Evolutionary conservation across 2,329 filamentous ascomycete species (phyloP).

Genomic region (Myriosclerotinia scirpicola): DNA sequence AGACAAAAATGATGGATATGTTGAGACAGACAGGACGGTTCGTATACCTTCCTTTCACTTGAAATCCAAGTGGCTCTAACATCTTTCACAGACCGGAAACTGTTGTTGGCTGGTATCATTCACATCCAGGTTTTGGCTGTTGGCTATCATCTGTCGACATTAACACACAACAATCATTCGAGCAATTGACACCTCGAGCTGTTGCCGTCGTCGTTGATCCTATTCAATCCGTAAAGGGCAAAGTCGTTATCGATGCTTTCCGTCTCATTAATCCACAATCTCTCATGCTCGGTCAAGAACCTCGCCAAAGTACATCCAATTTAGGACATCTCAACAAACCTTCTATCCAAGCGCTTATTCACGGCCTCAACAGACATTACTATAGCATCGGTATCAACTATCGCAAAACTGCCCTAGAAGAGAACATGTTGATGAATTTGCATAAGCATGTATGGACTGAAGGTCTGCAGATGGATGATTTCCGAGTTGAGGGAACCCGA

Average conservation of each 20-base stretch:
- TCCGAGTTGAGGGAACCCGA: slow-evolving; percentile 76
- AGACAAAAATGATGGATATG: slow-evolving; percentile 99
- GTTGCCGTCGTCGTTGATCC: slow-evolving; percentile 98
- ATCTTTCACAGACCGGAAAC: slow-evolving; percentile 72
- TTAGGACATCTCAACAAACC: slow-evolving; percentile 98
- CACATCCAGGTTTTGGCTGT: slow-evolving; percentile 97
- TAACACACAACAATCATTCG: slow-evolving; percentile 99
- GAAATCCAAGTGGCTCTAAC: slow-evolving; percentile 20
- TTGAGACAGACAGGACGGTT: slow-evolving; percentile 92
- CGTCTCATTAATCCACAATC: slow-evolving; percentile 97
- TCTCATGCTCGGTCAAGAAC: slow-evolving; percentile 96
- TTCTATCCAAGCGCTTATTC: slow-evolving; percentile 98
- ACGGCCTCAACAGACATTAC: slow-evolving; percentile 97
- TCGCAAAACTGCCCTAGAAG: slow-evolving; percentile 92
- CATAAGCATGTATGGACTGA: slow-evolving; percentile 99
- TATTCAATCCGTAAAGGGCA: slow-evolving; percentile 98
- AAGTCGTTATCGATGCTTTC: slow-evolving; percentile 99
- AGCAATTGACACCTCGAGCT: slow-evolving; percentile 93
- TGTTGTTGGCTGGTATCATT: slow-evolving; percentile 99
- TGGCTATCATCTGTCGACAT: slow-evolving; percentile 99
- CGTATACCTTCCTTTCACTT: slow-evolving; percentile 8
- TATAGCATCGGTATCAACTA: slow-evolving; percentile 99
- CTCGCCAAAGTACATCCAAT: slow-evolving; percentile 96
- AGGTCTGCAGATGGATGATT: slow-evolving; percentile 94
- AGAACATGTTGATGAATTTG: slow-evolving; percentile 99